Evolutionary conservation across 495 filamentous ascomycete genomes (phyloP).

Genomic region (Penicillium lagena): DNA sequence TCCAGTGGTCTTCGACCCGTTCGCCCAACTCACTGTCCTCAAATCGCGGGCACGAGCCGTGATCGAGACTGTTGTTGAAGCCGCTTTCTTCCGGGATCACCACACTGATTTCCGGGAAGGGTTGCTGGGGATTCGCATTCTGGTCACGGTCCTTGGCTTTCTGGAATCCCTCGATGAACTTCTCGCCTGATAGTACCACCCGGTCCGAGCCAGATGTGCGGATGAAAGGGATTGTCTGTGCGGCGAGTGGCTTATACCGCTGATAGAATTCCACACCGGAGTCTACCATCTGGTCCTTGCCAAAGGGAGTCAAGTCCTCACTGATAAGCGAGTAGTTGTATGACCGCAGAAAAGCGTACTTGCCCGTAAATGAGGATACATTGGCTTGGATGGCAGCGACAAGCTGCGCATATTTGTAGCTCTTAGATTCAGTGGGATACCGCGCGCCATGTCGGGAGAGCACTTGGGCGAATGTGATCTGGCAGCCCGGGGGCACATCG

Average conservation of each 20-base stretch:
- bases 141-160: slow-evolving; percentile 43
- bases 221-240: slow-evolving; percentile 56
- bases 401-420: slow-evolving; percentile 44
- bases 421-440: slow-evolving; percentile 63
- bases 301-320: slow-evolving; percentile 68
- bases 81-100: slow-evolving; percentile 55
- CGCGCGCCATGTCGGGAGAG: slow-evolving; percentile 81
- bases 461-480: slow-evolving; percentile 69
- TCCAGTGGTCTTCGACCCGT: slow-evolving; percentile 47
- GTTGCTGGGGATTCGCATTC: slow-evolving; percentile 18
- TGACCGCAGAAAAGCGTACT: slow-evolving; percentile 55
- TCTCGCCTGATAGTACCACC: slow-evolving; percentile 65
- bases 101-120: slow-evolving; percentile 51
- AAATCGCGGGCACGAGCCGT: slow-evolving; percentile 61
- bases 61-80: slow-evolving; percentile 73
- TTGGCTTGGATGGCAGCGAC: slow-evolving; percentile 55
- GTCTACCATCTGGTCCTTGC: slow-evolving; percentile 65
- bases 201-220: slow-evolving; percentile 63
- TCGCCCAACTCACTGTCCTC: slow-evolving; percentile 38
- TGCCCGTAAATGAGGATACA: slow-evolving; percentile 48
- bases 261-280: slow-evolving; percentile 69
- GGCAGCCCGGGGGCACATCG: slow-evolving; percentile 54
- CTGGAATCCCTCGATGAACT: slow-evolving; percentile 68
- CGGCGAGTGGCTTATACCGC: slow-evolving; percentile 56
- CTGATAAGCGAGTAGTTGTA: slow-evolving; percentile 70